Evolutionary conservation across 805 yeast species (phyloP).

Genomic region (Torulaspora franciscae): DNA sequence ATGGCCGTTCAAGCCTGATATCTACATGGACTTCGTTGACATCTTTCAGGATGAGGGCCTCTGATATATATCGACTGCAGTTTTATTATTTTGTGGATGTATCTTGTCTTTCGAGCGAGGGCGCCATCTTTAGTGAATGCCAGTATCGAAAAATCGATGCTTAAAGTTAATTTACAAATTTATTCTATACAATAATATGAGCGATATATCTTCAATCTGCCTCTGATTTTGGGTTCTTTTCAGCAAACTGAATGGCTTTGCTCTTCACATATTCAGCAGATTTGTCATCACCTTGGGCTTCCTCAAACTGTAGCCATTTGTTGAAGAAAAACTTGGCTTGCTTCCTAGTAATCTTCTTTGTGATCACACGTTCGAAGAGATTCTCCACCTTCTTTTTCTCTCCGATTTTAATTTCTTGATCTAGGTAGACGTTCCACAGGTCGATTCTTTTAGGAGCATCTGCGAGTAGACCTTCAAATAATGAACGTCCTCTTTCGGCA

Average conservation of each 20-base stretch:
- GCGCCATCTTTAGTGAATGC: no score
- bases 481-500: slow-evolving; percentile 88
- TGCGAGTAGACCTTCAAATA: slow-evolving; percentile 85
- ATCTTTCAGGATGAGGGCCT: slow-evolving; percentile 22
- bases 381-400: slow-evolving; percentile 67
- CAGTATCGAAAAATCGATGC: background rate
- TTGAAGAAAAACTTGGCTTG: slow-evolving; percentile 93
- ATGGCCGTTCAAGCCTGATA: slow-evolving; percentile 87
- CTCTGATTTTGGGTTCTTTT: slow-evolving; percentile 21
- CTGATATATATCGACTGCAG: background rate
- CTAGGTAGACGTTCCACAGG: slow-evolving; percentile 92
- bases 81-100: background rate
- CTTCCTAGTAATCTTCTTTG: slow-evolving; percentile 64
- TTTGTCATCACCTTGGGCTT: slow-evolving; percentile 59
- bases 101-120: background rate
- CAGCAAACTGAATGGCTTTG: slow-evolving; percentile 76
- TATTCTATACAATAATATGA: background rate
- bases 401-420: slow-evolving; percentile 76
- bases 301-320: slow-evolving; percentile 85
- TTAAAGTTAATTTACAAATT: slow-evolving; percentile 1
- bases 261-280: slow-evolving; percentile 82
- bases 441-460: slow-evolving; percentile 91
- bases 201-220: background rate
- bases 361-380: slow-evolving; percentile 74
- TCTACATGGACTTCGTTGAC: slow-evolving; percentile 41